Evolutionary conservation across 169 alveolate species (phyloP).

Genomic region (Perkinsus marinus): DNA sequence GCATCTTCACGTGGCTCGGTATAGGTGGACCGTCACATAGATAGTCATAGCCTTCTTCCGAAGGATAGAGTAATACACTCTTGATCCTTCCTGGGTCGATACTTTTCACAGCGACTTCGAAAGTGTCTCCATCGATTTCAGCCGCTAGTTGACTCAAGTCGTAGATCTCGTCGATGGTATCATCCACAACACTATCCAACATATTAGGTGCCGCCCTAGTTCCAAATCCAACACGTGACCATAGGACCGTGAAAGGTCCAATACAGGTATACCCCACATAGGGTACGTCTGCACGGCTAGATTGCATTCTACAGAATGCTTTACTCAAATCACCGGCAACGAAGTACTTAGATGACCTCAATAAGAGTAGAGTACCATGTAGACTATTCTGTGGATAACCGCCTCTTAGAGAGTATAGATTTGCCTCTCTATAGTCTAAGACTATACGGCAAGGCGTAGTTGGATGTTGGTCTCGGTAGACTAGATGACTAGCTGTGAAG

Average conservation of each 20-base stretch:
- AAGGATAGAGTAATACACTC: not conserved
- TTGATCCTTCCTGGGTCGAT: not conserved
- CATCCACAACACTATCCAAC: not conserved
- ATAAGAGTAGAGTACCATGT: not conserved
- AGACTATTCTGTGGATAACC: not conserved
- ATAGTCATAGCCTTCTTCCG: not conserved
- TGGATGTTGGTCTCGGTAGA: not conserved
- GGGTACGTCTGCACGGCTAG: not conserved
- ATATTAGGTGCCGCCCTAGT: not conserved
- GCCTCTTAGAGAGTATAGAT: not conserved
- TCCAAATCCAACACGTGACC: not conserved
- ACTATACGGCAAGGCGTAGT: not conserved
- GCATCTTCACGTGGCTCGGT: not conserved
- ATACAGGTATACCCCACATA: not conserved
- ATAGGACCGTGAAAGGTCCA: not conserved
- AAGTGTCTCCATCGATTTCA: not conserved
- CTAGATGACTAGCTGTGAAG: not conserved
- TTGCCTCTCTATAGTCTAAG: not conserved
- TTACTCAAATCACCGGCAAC: not conserved
- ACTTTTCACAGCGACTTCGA: not conserved
- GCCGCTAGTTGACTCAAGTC: too few species aligned
- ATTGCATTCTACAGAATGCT: not conserved
- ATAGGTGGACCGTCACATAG: not conserved
- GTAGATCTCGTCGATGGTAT: not conserved
- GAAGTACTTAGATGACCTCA: not conserved